These are phyloP conservation scores for grape (Vitis vinifera) DNA, from an alignment of 164 flowering plant genomes.

Conservation along the genomic window ASM3070453v1 NC_081817.1:3199001-3199500, in stretches of 20 bases:
- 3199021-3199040: neutral
- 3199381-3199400: too few species aligned
- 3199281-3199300: too few species aligned
- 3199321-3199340: too few species aligned
- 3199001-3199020: neutral
- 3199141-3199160: conserved; percentile 1
- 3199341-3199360: too few species aligned
- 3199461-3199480: too few species aligned
- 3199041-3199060: conserved; percentile 19
- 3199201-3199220: neutral
- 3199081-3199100: conserved; percentile 8
- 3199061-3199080: conserved; percentile 8
- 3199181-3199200: neutral
- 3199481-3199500: too few species aligned
- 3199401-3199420: too few species aligned
- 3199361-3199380: too few species aligned
- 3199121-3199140: conserved; percentile 14
- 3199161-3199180: conserved; percentile 17
- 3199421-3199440: too few species aligned
- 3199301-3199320: too few species aligned
- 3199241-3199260: neutral
- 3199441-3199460: too few species aligned
- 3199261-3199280: neutral
- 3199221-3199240: neutral
- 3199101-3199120: conserved; percentile 11